phyloP scores from a whole-genome alignment of 768 basidiomycete species.

The Plicaturopsis crispa region DNA sequence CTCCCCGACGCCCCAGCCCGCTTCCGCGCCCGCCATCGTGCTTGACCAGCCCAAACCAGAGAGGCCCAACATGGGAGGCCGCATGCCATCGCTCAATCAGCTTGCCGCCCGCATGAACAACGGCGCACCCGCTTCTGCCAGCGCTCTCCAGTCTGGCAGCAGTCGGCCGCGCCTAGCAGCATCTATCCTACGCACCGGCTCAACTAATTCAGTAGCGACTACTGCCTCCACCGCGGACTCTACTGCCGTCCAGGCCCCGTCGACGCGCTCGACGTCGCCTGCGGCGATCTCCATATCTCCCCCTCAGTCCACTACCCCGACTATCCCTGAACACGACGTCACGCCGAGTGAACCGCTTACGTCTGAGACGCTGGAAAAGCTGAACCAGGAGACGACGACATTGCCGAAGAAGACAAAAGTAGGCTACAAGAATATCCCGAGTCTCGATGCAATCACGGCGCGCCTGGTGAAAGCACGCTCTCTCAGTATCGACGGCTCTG shows the following conservation, averaged over 20 bases:
- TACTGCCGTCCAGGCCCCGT: conserved; percentile 55
- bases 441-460: conserved; percentile 78
- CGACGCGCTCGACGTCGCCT: conserved; percentile 64
- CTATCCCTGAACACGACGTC: conserved; percentile 27
- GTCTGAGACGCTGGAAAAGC: conserved; percentile 55
- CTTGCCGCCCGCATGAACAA: conserved; percentile 71
- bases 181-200: conserved; percentile 56
- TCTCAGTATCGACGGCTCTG: conserved; percentile 49
- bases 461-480: conserved; percentile 65
- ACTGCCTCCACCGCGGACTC: conserved; percentile 49
- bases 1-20: too few species aligned
- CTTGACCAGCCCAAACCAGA: too few species aligned
- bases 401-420: conserved; percentile 28
- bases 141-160: conserved; percentile 24
- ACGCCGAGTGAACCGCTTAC: conserved; percentile 48
- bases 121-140: conserved; percentile 19
- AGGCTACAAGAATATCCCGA: conserved; percentile 89
- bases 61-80: too few species aligned
- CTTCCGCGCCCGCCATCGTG: too few species aligned
- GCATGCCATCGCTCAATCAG: conserved; percentile 73
- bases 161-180: conserved; percentile 69
- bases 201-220: conserved; percentile 40
- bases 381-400: conserved; percentile 43
- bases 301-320: conserved; percentile 34
- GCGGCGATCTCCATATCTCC: conserved; percentile 39